Base-by-base conservation (phyloP, 805 yeast genomes). In the Pichia thaimueangensis region DNA sequence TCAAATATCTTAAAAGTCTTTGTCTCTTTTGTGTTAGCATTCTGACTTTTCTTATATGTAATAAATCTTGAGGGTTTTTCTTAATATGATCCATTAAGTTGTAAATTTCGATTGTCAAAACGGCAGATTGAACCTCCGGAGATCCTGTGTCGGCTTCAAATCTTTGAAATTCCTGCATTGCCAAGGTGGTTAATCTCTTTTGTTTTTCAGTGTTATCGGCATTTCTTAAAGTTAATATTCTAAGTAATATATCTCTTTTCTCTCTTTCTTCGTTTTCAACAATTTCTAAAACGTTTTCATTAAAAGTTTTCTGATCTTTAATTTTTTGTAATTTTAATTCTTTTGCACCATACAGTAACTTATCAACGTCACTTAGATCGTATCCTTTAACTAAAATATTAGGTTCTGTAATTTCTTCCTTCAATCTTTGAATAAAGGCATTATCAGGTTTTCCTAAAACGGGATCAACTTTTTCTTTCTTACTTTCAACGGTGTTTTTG, bases 81-180 rank as follows among this genome's bases (percentile, higher is more conserved):
- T 74, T 71, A 43, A 84, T 73, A 57, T 89, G 96, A 34, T 76
- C 73, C 68, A 86, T 86, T 48, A 86, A 69, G 50, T 76, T 80
- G 51, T 82, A 85, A 52, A 93, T 86, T 55, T 77, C 76, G 37
- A 86, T 81, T 0, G 97, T 87, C 67, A 82, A 67, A 22, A 86
- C 74, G 3, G 97, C 97, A 2, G 97, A 96, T 64, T 89, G 97
- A 21, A 89, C 96, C 65, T 91, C 97, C 41, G 95, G 79, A 2
- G 96, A 86, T 3, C 95, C 97, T 1, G 96, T 86, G 60, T 93
- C 97, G 41, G 95, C 96, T 35, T 80, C 87, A 49, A 74, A 71
- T 55, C 95, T 73, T 53, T 78, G 80, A 62, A 91, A 89, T 65
- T 91, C 97, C 52, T 74, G 65, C 39, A 78, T 71, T 1, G 97